phyloP scores from a whole-genome alignment of 2,329 filamentous ascomycete species.

The Aspergillus melleus region DNA sequence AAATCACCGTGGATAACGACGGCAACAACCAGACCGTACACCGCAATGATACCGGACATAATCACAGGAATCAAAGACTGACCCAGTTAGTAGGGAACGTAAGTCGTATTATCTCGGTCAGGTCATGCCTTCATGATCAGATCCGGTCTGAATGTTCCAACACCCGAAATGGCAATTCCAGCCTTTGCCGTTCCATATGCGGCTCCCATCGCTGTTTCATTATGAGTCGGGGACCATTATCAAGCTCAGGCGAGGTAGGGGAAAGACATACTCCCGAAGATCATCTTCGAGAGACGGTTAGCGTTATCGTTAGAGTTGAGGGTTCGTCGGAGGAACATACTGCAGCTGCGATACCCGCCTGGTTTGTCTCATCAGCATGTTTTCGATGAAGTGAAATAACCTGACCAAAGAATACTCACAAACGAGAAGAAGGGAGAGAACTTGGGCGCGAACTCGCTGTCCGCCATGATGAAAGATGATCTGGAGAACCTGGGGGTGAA shows the following conservation, averaged over 20 bases:
- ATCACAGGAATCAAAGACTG: slow-evolving; percentile 58
- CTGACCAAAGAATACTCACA: slow-evolving; percentile 47
- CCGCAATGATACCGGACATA: slow-evolving; percentile 99
- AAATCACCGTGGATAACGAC: slow-evolving; percentile 94
- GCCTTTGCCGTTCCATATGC: slow-evolving; percentile 69
- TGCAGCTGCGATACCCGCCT: slow-evolving; percentile 52
- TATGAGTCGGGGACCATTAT: background rate
- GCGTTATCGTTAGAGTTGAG: slow-evolving; percentile 7
- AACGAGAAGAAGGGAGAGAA: slow-evolving; percentile 70
- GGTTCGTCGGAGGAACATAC: slow-evolving; percentile 35
- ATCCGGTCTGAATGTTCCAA: slow-evolving; percentile 65
- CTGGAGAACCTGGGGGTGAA: background rate
- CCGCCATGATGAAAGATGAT: slow-evolving; percentile 37
- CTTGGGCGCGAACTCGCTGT: slow-evolving; percentile 58
- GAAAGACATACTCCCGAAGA: slow-evolving; percentile 50
- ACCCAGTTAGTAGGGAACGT: slow-evolving; percentile 19
- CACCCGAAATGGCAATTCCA: slow-evolving; percentile 66
- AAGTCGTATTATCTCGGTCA: background rate
- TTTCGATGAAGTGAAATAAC: background rate
- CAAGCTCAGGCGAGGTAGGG: background rate
- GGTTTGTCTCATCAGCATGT: slow-evolving; percentile 25
- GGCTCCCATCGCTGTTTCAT: slow-evolving; percentile 57
- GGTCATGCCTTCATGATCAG: slow-evolving; percentile 65
- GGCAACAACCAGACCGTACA: slow-evolving; percentile 95
- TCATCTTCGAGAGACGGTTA: slow-evolving; percentile 44